Evolutionary conservation across 1,284 basidiomycete genomes (phyloP).

Genomic region (Moniliophthora roreri): DNA sequence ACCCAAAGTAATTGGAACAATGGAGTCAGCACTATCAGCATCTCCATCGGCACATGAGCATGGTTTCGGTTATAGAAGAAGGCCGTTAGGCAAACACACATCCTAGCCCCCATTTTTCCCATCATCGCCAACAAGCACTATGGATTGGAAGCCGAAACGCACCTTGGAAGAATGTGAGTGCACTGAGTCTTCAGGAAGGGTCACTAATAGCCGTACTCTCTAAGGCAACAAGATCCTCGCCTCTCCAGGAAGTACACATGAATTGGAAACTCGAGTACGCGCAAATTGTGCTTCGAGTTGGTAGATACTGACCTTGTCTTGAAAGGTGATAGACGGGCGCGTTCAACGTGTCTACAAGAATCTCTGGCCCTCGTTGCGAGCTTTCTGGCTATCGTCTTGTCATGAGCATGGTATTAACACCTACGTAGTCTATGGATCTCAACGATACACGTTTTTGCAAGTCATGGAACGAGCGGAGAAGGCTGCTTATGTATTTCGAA

Average conservation of each 20-base stretch:
- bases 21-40: no score
- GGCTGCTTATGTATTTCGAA: constrained; percentile 35
- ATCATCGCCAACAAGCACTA: background rate
- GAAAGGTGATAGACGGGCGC: constrained; percentile 32
- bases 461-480: constrained; percentile 28
- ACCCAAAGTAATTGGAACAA: no score
- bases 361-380: constrained; percentile 35
- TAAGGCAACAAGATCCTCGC: background rate
- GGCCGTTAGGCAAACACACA: no score
- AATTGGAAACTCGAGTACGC: constrained; percentile 1
- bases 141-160: constrained; percentile 8
- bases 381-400: constrained; percentile 34
- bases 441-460: constrained; percentile 36
- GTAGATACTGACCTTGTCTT: background rate
- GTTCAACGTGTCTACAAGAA: constrained; percentile 42
- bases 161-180: constrained; percentile 1
- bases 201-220: background rate
- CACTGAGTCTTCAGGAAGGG: background rate
- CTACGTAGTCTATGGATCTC: constrained; percentile 41
- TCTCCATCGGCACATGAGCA: no score
- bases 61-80: no score
- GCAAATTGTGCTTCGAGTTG: background rate
- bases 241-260: background rate
- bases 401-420: constrained; percentile 28
- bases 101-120: no score